Conservation (phyloP, 257 asterid species). For the Capsicum chinense region DNA sequence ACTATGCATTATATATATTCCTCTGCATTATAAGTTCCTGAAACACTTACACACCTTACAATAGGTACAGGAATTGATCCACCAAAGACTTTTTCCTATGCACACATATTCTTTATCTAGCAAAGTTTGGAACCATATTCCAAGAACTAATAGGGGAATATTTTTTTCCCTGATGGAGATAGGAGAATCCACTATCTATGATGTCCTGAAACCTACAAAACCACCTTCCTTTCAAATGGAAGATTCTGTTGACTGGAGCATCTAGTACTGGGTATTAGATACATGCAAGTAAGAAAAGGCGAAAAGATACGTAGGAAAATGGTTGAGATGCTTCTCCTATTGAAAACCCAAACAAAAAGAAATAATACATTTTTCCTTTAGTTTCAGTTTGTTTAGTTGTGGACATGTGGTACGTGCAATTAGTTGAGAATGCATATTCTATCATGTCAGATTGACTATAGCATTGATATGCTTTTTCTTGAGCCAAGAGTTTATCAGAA, state of each 20-base stretch:
- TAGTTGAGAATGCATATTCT: conserved; percentile 34
- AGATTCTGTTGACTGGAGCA: conserved; percentile 77
- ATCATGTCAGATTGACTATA: neutral
- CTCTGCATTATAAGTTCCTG: conserved; percentile 49
- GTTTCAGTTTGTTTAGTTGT: conserved; percentile 20
- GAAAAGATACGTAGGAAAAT: conserved; percentile 28
- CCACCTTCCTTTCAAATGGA: conserved; percentile 46
- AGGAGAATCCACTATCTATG: conserved; percentile 73
- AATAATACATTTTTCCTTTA: conserved; percentile 37
- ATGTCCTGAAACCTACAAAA: conserved; percentile 52
- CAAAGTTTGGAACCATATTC: conserved; percentile 85
- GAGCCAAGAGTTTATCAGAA: too few relatives aligned
- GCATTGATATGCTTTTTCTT: neutral
- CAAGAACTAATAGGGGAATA: conserved; percentile 54
- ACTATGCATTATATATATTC: conserved; percentile 50
- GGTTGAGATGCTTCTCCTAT: conserved; percentile 50
- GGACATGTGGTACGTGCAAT: neutral
- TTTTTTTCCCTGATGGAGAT: conserved; percentile 49
- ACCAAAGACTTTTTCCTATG: conserved; percentile 47
- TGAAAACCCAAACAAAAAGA: conserved; percentile 39
- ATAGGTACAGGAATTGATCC: conserved; percentile 79
- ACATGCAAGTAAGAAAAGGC: conserved; percentile 35
- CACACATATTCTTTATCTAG: conserved; percentile 52
- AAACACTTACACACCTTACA: conserved; percentile 62
- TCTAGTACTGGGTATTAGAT: conserved; percentile 50